Base-by-base conservation (phyloP, 352 stramenopile species). In the Elongisporangium prolatum region DNA sequence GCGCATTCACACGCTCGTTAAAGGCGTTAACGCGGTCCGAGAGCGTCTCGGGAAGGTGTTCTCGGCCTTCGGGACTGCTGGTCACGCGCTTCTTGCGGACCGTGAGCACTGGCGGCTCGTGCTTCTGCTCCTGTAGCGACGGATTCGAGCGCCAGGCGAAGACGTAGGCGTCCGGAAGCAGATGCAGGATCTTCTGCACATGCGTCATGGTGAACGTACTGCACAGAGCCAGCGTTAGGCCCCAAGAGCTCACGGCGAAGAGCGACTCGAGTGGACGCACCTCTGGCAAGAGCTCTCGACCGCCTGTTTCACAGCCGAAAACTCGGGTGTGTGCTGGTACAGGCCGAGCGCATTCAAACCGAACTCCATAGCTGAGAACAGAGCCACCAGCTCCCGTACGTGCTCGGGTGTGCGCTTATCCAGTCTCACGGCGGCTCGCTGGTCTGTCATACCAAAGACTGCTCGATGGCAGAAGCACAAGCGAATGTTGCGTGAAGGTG, bases 331-430 rank as follows among this genome's bases (percentile, higher is more conserved):
- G 59, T 77, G 81, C 48, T 93, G 80, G 60, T 91, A 91, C 37
- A 93, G 60, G 57, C 70, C 77, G 21, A 91, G 65, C 9, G 84
- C 75, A 53, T 71, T 84, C 22, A 93, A 69, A 0, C 76, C 72
- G 48, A 93, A 91, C 64, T 91, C 81, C 21, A 91, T 56, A 18
- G 84, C 78, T 20, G 73, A 80, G 56, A 91, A 89, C 24, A 91
- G 65, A 55, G 76, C 71, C 51, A 72, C 66, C 7, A 91, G 66
- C 21, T 72, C 24, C 22, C 67, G 68, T 8, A 90, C 68, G 52
- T 70, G 55, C 60, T 66, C 57, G 10, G 84, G 77, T 17, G 71
- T 67, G 40, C 64, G 70, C 56, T 63, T 53, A 54, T 88, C 68
- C 5, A 88, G 64, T 44, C 59, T 21, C 61, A 52, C 54, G 14